Evolutionary conservation across 306 rosid genomes (phyloP).

Genomic region (Rosa rugosa): DNA sequence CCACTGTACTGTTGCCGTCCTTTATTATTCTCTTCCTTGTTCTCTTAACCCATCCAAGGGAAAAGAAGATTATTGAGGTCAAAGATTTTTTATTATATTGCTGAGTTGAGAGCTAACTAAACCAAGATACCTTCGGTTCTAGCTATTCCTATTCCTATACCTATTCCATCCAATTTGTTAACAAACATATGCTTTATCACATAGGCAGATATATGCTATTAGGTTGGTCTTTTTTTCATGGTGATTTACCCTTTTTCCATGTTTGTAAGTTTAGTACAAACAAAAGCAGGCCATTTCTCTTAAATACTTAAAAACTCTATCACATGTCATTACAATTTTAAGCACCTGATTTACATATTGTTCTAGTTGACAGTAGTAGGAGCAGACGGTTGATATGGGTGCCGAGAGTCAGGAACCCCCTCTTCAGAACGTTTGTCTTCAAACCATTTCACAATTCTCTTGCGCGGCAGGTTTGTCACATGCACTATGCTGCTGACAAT

Average conservation of each 20-base stretch:
- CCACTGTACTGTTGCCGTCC: not conserved
- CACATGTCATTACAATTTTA: not conserved
- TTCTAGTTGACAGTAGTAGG: conserved; percentile 32
- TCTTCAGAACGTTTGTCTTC: conserved; percentile 87
- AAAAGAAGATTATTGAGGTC: not conserved
- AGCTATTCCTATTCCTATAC: not conserved
- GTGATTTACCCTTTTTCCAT: not conserved
- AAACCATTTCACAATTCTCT: conserved; percentile 83
- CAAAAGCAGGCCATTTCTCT: not conserved
- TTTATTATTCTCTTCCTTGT: not conserved
- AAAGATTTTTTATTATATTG: not conserved
- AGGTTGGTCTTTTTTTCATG: not conserved
- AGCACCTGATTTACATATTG: conserved; percentile 8
- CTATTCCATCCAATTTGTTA: not conserved
- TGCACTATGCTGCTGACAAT: conserved; percentile 82
- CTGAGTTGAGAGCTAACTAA: not conserved
- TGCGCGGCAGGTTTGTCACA: conserved; percentile 82
- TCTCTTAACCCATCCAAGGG: not conserved
- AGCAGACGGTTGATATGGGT: conserved; percentile 58
- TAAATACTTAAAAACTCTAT: not conserved
- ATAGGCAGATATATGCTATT: not conserved
- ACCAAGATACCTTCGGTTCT: not conserved
- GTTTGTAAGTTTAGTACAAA: not conserved
- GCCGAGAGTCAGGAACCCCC: conserved; percentile 64
- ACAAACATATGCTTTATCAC: not conserved